Conservation (phyloP, 768 basidiomycete genomes). For the Crassisporium funariophilum region DNA sequence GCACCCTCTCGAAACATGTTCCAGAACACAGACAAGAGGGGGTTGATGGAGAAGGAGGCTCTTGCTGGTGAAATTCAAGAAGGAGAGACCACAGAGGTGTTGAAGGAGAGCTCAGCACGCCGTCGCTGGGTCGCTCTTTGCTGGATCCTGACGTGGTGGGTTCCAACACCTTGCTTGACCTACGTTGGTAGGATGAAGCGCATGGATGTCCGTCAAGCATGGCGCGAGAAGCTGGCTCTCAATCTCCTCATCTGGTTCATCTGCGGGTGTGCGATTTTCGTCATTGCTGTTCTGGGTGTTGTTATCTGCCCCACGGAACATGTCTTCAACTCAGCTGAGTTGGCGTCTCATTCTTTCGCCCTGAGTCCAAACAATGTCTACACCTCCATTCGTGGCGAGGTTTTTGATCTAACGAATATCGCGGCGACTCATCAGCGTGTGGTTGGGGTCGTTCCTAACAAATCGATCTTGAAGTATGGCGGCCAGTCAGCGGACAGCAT, state of each 20-base stretch:
- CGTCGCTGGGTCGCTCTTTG: slow-evolving; percentile 86
- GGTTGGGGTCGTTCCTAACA: slow-evolving; percentile 73
- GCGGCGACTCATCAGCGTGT: slow-evolving; percentile 66
- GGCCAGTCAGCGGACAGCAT: slow-evolving; percentile 72
- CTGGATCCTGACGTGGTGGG: slow-evolving; percentile 92
- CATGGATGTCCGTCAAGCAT: slow-evolving; percentile 90
- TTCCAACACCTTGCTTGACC: slow-evolving; percentile 70
- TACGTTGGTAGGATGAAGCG: slow-evolving; percentile 93
- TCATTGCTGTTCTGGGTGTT: slow-evolving; percentile 84
- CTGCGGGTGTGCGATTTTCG: slow-evolving; percentile 86
- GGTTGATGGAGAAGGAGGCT: slow-evolving; percentile 76
- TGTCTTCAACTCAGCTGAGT: slow-evolving; percentile 80
- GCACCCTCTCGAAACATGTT: slow-evolving; percentile 97
- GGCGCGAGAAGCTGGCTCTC: slow-evolving; percentile 95
- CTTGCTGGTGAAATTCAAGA: slow-evolving; percentile 85
- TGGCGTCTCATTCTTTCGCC: slow-evolving; percentile 67
- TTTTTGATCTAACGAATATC: slow-evolving; percentile 81
- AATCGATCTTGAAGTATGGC: slow-evolving; percentile 81
- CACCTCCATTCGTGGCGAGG: slow-evolving; percentile 88
- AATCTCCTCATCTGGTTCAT: slow-evolving; percentile 96
- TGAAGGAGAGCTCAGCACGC: slow-evolving; percentile 81
- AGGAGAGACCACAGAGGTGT: slow-evolving; percentile 84
- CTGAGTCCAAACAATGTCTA: slow-evolving; percentile 75
- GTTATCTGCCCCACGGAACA: slow-evolving; percentile 96
- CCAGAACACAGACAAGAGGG: slow-evolving; percentile 76